Evolutionary conservation across 2,329 filamentous ascomycete species (phyloP).

Genomic region (Diplodia sapinea): DNA sequence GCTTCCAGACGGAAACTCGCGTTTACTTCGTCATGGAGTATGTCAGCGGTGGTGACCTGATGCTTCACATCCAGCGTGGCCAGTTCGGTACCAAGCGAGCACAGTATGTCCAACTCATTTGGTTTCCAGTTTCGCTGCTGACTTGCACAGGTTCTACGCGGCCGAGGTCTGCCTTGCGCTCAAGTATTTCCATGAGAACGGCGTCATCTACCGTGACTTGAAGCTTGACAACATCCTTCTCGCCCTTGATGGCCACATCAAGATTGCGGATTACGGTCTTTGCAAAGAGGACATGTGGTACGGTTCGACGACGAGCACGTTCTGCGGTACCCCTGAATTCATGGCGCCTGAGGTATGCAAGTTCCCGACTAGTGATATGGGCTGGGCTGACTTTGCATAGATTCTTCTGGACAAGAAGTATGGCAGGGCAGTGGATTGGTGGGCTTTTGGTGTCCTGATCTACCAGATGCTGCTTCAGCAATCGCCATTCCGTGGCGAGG

Average conservation of each 20-base stretch:
- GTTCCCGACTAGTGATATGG: background rate
- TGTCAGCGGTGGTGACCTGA: slow-evolving; percentile 95
- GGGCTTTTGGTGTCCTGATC: slow-evolving; percentile 98
- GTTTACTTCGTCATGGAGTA: slow-evolving; percentile 99
- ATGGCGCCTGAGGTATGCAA: slow-evolving; percentile 89
- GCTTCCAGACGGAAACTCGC: slow-evolving; percentile 97
- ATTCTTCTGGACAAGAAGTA: slow-evolving; percentile 99
- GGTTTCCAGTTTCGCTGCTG: slow-evolving; percentile 32
- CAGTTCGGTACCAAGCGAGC: slow-evolving; percentile 95
- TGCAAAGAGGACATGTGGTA: slow-evolving; percentile 99
- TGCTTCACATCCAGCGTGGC: slow-evolving; percentile 97
- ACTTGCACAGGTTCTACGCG: slow-evolving; percentile 78
- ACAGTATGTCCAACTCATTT: slow-evolving; percentile 67
- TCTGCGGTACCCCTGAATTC: slow-evolving; percentile 99
- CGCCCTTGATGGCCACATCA: slow-evolving; percentile 95
- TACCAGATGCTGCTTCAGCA: slow-evolving; percentile 99
- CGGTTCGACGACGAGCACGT: slow-evolving; percentile 93
- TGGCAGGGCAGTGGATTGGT: slow-evolving; percentile 96
- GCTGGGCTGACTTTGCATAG: slow-evolving; percentile 51
- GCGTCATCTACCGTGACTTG: slow-evolving; percentile 90
- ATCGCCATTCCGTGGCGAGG: slow-evolving; percentile 97
- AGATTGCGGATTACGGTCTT: slow-evolving; percentile 97
- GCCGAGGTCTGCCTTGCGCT: slow-evolving; percentile 95
- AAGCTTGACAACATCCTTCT: slow-evolving; percentile 89
- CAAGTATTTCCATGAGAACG: slow-evolving; percentile 99